Percentiles rank a stretch among this genome's conserved stretches.
These are phyloP conservation scores for Alternaria sp. DNA, from an alignment of 2,329 filamentous ascomycete genomes.

Conservation along the genomic window DNA sequence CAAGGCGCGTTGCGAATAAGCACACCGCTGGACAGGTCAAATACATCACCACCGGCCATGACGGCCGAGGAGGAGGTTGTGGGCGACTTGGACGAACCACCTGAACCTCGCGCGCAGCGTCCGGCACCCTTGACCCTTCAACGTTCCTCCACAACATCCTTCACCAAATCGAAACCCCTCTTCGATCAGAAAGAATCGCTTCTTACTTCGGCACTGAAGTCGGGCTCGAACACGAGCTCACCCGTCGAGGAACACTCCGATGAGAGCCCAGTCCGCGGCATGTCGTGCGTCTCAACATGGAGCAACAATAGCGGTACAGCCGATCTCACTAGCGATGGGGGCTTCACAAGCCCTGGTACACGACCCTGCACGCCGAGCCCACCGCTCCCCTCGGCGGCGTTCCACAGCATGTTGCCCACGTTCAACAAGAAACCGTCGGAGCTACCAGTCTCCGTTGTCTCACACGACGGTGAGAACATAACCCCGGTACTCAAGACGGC, in stretches of 20 bases:
- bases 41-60: slow-evolving; percentile 35
- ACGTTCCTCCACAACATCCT: slow-evolving; percentile 52
- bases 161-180: slow-evolving; percentile 60
- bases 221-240: slow-evolving; percentile 51
- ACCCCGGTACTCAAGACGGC: slow-evolving; percentile 35
- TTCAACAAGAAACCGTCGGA: slow-evolving; percentile 53
- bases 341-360: slow-evolving; percentile 82
- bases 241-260: slow-evolving; percentile 54
- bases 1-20: slow-evolving; percentile 45
- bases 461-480: slow-evolving; percentile 48
- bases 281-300: slow-evolving; percentile 70
- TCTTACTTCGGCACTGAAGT: slow-evolving; percentile 81
- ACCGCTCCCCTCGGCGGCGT: slow-evolving; percentile 69
- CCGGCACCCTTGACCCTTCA: slow-evolving; percentile 49
- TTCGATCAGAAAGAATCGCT: slow-evolving; percentile 76
- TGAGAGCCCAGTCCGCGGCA: slow-evolving; percentile 51
- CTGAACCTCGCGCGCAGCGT: slow-evolving; percentile 69
- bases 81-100: slow-evolving; percentile 87
- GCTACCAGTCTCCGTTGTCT: slow-evolving; percentile 50
- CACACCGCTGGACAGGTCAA: slow-evolving; percentile 36
- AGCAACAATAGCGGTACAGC: slow-evolving; percentile 84
- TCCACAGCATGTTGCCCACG: slow-evolving; percentile 48
- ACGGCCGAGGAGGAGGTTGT: slow-evolving; percentile 68
- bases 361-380: slow-evolving; percentile 88
- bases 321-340: slow-evolving; percentile 94